Evolutionary conservation across 1,139 yeast genomes (phyloP).

Genomic region (Maudiozyma humilis): DNA sequence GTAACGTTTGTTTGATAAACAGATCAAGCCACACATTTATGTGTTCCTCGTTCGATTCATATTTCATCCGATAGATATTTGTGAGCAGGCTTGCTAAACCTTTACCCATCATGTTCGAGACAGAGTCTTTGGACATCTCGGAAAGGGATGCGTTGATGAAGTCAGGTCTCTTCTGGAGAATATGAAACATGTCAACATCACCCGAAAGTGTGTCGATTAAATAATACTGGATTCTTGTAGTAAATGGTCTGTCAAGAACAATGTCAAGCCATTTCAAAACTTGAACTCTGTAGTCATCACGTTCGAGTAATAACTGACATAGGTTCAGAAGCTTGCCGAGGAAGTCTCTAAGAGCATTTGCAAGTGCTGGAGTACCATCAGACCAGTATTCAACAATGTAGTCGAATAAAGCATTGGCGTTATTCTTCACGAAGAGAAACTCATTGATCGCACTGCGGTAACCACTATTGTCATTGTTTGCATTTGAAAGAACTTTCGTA

Average conservation of each 20-base stretch:
- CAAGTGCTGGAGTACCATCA: constrained; percentile 61
- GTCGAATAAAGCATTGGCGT: constrained; percentile 38
- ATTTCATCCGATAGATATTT: constrained; percentile 30
- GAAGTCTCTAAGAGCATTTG: constrained; percentile 57
- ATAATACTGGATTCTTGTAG: constrained; percentile 53
- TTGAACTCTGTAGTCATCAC: constrained; percentile 18
- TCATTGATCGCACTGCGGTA: constrained; percentile 17
- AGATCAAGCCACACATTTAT: constrained; percentile 41
- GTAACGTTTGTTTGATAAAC: constrained; percentile 43
- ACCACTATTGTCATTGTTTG: constrained; percentile 11
- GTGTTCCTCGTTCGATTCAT: constrained; percentile 12
- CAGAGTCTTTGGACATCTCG: constrained; percentile 47
- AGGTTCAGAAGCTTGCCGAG: constrained; percentile 44
- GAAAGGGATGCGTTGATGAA: constrained; percentile 42
- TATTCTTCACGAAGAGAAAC: constrained; percentile 19
- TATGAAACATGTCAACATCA: constrained; percentile 36
- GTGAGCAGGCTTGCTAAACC: constrained; percentile 43
- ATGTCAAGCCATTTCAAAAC: constrained; percentile 40
- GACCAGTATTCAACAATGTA: constrained; percentile 63
- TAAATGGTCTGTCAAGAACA: constrained; percentile 38
- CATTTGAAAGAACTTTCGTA: constrained; percentile 16
- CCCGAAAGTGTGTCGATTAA: constrained; percentile 49
- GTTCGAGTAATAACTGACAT: constrained; percentile 27
- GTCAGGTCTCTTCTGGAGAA: constrained; percentile 38
- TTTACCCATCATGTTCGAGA: constrained; percentile 64